Base-by-base conservation (phyloP, 306 rosid genomes). In the Cajanus cajan region DNA sequence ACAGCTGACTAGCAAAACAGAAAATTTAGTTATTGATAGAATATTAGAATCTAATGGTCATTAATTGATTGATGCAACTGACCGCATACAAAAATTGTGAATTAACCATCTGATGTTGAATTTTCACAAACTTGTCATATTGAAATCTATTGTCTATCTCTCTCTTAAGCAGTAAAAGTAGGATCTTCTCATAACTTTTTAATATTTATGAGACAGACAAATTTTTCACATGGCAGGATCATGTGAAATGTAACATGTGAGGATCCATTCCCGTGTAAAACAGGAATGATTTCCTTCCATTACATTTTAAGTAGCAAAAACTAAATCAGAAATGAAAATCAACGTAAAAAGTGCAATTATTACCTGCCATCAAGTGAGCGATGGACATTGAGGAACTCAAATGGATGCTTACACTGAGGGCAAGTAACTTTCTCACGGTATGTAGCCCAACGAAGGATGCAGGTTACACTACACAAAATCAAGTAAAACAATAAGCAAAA, bases 311-410 rank as follows among this genome's bases (percentile, higher is more conserved):
- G 9, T 24, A 36, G 61, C 50, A 5, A 11, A 44, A 71, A 71
- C 7, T 9, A 6, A 34, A 83, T 57, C 37, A 68, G 24, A 67
- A 36, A 68, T 18, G 6, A 25, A 57, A 57, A 44, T 25, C 14
- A 11, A 37, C 18, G 33, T 2, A 14, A 16, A 8, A 44, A 19
- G 18, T 8, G 4, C 24, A 6, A 47, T 81, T 44, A 58, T 51
- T 87, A 93, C 99, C 99, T 85, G 82, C 98, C 99, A 89, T 96
- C 99, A 76, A 96, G 97, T 0, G 97, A 81, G 11, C 98, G 99
- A 84, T 96, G 99, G 57, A 96, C 92, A 16, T 87, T 80, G 47
- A 96, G 90, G 69, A 87, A 96, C 76, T 89, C 93, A 25, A 96
- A 96, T 10, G 97, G 93, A 85, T 86, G 82, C 79, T 95, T 95